Percentiles rank a stretch among this genome's conserved stretches.
Conservation (phyloP, 1,284 basidiomycete species). For the Papiliotrema laurentii region DNA sequence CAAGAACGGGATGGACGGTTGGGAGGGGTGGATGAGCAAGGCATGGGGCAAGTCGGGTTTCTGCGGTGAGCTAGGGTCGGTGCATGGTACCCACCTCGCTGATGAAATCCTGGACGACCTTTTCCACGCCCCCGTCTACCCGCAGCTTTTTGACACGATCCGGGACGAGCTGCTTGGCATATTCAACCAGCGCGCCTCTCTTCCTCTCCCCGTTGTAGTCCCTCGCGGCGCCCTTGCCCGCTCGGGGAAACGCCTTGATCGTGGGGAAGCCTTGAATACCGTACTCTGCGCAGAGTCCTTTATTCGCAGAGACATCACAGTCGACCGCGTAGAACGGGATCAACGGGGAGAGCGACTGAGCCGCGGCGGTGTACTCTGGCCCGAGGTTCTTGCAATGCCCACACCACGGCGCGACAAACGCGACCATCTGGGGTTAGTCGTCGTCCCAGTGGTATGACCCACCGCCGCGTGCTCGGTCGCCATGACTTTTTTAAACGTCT, state of each 20-base stretch:
- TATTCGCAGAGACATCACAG: slow-evolving; percentile 81
- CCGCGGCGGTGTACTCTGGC: slow-evolving; percentile 80
- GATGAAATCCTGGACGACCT: slow-evolving; percentile 29
- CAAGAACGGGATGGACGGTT: slow-evolving; percentile 69
- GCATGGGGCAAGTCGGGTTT: slow-evolving; percentile 59
- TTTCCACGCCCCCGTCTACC: slow-evolving; percentile 44
- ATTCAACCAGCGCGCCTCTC: slow-evolving; percentile 69
- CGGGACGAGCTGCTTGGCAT: slow-evolving; percentile 69
- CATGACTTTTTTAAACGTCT: slow-evolving; percentile 68
- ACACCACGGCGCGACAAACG: slow-evolving; percentile 80
- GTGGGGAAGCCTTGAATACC: slow-evolving; percentile 92
- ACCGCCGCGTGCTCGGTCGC: slow-evolving; percentile 63
- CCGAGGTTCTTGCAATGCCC: slow-evolving; percentile 79
- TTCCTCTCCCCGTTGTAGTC: slow-evolving; percentile 71
- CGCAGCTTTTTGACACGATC: slow-evolving; percentile 60
- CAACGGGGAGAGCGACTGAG: slow-evolving; percentile 70
- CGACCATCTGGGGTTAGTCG: slow-evolving; percentile 57
- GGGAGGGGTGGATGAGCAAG: slow-evolving; percentile 66
- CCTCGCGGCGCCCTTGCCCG: slow-evolving; percentile 60
- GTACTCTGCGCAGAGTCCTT: slow-evolving; percentile 73
- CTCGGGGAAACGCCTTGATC: slow-evolving; percentile 78
- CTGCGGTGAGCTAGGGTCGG: slow-evolving; percentile 51
- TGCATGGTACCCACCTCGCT: slow-evolving; percentile 25
- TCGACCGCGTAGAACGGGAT: slow-evolving; percentile 86
- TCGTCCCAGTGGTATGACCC: slow-evolving; percentile 7